phyloP scores from a whole-genome alignment of 352 stramenopile species.

The Phytophthora tentaculata region DNA sequence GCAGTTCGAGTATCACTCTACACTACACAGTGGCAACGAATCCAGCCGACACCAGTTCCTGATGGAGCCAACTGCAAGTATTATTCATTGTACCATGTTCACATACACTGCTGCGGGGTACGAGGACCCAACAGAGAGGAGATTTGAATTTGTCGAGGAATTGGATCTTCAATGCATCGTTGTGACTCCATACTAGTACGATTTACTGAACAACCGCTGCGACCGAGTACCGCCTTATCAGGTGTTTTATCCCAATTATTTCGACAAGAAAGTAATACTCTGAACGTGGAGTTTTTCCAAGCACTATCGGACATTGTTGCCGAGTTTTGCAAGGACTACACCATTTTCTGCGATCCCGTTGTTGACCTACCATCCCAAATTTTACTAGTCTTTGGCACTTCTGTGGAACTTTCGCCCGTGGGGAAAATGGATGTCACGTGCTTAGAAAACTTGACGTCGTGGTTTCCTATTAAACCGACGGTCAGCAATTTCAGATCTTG shows the following conservation, averaged over 20 bases:
- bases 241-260: conserved; percentile 21
- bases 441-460: conserved; percentile 15
- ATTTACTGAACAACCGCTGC: conserved; percentile 4
- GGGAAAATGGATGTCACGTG: conserved; percentile 23
- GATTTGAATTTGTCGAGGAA: conserved; percentile 10
- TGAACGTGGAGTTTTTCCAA: conserved; percentile 15
- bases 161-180: neutral
- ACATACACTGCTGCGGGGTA: too few species aligned
- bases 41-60: conserved; percentile 13
- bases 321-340: conserved; percentile 31
- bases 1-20: conserved; percentile 9
- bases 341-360: conserved; percentile 19
- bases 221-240: neutral
- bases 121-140: neutral
- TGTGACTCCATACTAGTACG: conserved; percentile 3
- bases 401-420: conserved; percentile 6
- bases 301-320: conserved; percentile 15
- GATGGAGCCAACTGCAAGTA: neutral
- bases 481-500: conserved; percentile 10
- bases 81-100: conserved; percentile 7
- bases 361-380: conserved; percentile 22
- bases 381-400: conserved; percentile 15
- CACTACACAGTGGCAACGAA: neutral
- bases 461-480: conserved; percentile 27
- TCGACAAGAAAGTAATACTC: conserved; percentile 15